Percentiles rank a stretch among this genome's conserved stretches.
Evolutionary conservation across 257 asterid species (phyloP).

Genomic region (Solanum chilense): DNA sequence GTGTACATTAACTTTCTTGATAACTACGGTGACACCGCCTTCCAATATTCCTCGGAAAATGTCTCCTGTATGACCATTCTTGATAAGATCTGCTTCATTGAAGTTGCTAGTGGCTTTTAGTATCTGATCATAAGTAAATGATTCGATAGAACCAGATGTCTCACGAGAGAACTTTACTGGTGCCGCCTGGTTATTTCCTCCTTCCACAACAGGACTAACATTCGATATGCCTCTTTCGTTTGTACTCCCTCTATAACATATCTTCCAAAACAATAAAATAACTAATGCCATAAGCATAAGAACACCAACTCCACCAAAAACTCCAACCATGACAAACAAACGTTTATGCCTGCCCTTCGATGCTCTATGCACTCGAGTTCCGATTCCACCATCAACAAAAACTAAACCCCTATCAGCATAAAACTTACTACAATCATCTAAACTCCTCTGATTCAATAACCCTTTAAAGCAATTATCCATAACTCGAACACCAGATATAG

Average conservation of each 20-base stretch:
- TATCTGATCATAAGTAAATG: conserved; percentile 43
- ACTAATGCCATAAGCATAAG: conserved; percentile 23
- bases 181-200: conserved; percentile 1
- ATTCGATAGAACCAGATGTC: conserved; percentile 29
- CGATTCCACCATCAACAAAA: not conserved
- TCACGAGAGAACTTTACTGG: conserved; percentile 1
- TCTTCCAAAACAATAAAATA: conserved; percentile 12
- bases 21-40: conserved; percentile 29
- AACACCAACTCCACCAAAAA: conserved; percentile 48
- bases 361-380: not conserved
- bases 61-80: conserved; percentile 65
- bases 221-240: conserved; percentile 2
- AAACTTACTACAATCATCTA: conserved; percentile 24
- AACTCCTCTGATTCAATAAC: conserved; percentile 22
- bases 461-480: conserved; percentile 33
- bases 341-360: not conserved
- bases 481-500: not conserved
- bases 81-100: conserved; percentile 33
- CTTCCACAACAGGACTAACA: conserved; percentile 2
- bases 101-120: conserved; percentile 42
- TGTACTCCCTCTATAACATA: not conserved
- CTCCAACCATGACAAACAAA: conserved; percentile 34
- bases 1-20: conserved; percentile 46
- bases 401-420: conserved; percentile 20
- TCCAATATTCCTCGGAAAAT: conserved; percentile 43